Evolutionary conservation across 805 yeast species (phyloP), one percentile per base, ranked within the genome.

Genomic region (Jamesozyma jinghongensis): DNA sequence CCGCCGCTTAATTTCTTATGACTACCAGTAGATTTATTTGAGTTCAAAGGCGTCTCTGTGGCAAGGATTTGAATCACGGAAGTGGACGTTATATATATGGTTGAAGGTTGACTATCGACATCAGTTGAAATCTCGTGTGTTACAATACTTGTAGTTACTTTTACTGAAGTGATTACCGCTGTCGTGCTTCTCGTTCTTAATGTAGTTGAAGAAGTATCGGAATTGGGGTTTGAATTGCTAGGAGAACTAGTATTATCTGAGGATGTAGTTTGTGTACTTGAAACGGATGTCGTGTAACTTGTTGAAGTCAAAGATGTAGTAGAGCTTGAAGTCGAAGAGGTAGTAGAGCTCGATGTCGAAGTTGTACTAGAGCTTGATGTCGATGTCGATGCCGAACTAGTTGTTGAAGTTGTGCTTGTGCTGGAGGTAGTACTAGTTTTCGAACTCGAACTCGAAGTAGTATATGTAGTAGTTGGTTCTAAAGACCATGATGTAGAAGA

Each of bases 1-100:
- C 81, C 81, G 27, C 53, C 61, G 35, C 58, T 50, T 32, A 57
- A 26, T 29, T 43, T 41, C n/a, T 36, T 38, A 6, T 37, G 20
- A 22, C 10, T 40, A 3, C 6, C 7, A n/a, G 36, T 33, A 18
- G 18, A 13, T 20, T 13, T n/a, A 35, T 38, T 40, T 2, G 27
- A 19, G 13, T 16, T 18, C 3, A 44, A 14, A 14, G 49, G 19
- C 8, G 40, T 32, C 6, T 41, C 26, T 10, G 26, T 40, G 4
- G 53, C 37, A 5, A 53, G 18, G 13, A 54, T 32, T 25, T 54
- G 41, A 3, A 59, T 44, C 14, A 59, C 44, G 12, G 61, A 43
- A 1, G 64, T 52, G 10, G 59, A 41, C 1, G 69, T 49, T 44
- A 49, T 46, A 48, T 38, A 46, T 38, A 52, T 43, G 22, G 59